phyloP scores from a whole-genome alignment of 1,139 yeast species.

The Fermentozyma sake region DNA sequence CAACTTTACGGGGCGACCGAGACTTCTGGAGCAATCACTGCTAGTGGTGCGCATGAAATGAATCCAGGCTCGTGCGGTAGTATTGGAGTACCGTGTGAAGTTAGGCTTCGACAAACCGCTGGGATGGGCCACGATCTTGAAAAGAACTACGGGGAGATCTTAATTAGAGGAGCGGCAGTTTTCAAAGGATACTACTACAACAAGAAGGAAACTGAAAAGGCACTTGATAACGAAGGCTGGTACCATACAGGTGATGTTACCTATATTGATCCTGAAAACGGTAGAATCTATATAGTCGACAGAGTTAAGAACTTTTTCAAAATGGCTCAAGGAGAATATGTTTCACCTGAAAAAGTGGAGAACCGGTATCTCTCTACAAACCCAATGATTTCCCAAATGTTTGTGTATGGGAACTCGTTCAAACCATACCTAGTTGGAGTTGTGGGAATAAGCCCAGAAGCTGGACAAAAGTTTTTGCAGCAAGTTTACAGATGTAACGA shows the following conservation, averaged over 20 bases:
- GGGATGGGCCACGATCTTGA: slow-evolving; percentile 53
- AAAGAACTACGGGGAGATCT: slow-evolving; percentile 48
- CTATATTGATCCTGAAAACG: slow-evolving; percentile 17
- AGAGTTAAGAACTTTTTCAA: slow-evolving; percentile 43
- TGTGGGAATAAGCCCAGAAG: slow-evolving; percentile 38
- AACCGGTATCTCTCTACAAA: slow-evolving; percentile 31
- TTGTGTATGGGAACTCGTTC: slow-evolving; percentile 58
- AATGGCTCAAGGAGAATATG: slow-evolving; percentile 42
- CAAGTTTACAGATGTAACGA: slow-evolving; percentile 9
- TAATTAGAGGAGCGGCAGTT: slow-evolving; percentile 64
- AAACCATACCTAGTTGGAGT: slow-evolving; percentile 57
- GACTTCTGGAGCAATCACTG: slow-evolving; percentile 14
- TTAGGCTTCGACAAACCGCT: slow-evolving; percentile 47
- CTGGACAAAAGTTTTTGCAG: slow-evolving; percentile 18
- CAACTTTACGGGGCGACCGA: slow-evolving; percentile 20
- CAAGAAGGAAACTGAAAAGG: slow-evolving; percentile 47
- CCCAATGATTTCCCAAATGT: slow-evolving; percentile 31
- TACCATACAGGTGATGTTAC: slow-evolving; percentile 41
- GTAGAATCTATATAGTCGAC: slow-evolving; percentile 33
- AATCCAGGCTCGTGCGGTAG: slow-evolving; percentile 16
- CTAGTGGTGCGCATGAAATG: slow-evolving; percentile 10
- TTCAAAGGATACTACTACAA: slow-evolving; percentile 59
- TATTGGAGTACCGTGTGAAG: slow-evolving; percentile 4
- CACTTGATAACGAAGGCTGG: slow-evolving; percentile 59
- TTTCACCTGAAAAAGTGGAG: slow-evolving; percentile 42